Evolutionary conservation across 768 basidiomycete genomes (phyloP).

Genomic region (Termitomyces sp.): DNA sequence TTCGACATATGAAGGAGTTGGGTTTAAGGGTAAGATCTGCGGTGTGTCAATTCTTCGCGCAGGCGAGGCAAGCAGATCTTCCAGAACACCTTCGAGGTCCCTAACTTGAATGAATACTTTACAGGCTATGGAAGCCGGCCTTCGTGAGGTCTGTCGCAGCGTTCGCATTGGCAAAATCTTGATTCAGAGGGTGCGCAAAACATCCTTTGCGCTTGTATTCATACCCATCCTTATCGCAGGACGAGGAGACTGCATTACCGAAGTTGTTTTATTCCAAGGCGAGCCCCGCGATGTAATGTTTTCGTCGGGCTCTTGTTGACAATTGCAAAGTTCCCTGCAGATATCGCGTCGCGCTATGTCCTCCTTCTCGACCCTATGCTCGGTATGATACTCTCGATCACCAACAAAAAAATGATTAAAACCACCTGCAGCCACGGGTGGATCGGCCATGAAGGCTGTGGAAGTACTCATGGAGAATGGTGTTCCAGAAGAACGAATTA

Average conservation of each 20-base stretch:
- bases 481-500: slow-evolving; percentile 91
- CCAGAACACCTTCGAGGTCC: neutral
- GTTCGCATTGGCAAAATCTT: slow-evolving; percentile 97
- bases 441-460: slow-evolving; percentile 96
- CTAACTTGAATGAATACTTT: neutral
- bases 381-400: slow-evolving; percentile 43
- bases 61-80: slow-evolving; percentile 61
- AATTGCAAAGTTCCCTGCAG: slow-evolving; percentile 75
- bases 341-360: slow-evolving; percentile 88
- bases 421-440: slow-evolving; percentile 71
- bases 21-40: slow-evolving; percentile 95
- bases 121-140: slow-evolving; percentile 96
- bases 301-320: neutral
- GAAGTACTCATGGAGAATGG: slow-evolving; percentile 90
- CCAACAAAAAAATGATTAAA: neutral
- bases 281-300: neutral
- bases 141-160: slow-evolving; percentile 92
- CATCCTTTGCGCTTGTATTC: neutral
- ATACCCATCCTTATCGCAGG: slow-evolving; percentile 40
- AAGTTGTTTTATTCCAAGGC: slow-evolving; percentile 93
- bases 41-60: slow-evolving; percentile 94
- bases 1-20: slow-evolving; percentile 82
- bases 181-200: slow-evolving; percentile 76
- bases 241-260: slow-evolving; percentile 90
- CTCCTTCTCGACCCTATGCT: slow-evolving; percentile 98